Evolutionary conservation across 106 monocot species (phyloP), one percentile per base, ranked within the genome.

Genomic region (Cymbidium sinense): DNA sequence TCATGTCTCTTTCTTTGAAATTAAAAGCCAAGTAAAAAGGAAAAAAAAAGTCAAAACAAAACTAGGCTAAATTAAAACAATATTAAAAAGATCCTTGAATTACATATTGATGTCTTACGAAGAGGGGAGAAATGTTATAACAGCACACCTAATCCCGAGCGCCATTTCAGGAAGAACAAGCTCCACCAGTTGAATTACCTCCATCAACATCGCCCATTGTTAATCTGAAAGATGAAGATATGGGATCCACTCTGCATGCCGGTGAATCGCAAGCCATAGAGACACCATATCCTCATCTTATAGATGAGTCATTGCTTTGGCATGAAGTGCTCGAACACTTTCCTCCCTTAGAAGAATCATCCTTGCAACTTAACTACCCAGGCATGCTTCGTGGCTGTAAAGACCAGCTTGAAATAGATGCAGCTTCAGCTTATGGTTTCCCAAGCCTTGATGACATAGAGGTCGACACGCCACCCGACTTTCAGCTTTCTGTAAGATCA

Each of bases 311-410:
- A 18, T 77, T 96, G 70, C 51, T 85, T 1, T 96, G 93, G 79
- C 78, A 86, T 79, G 93, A 96, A 85, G 91, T 88, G 12, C 83
- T 91, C 0, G 84, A 90, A 71, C 77, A 75, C 55, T 89, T 89
- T 31, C 78, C 79, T 79, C 61, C 76, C 76, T 37, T 74, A 2
- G 80, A 55, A 50, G 85, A 83, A 28, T 35, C 83, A 73, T 81
- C 80, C 20, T 44, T 70, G 11, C 83, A 79, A 19, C 74, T 81
- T 34, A 44, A 70, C 34, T 27, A 52, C 51, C 50, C 79, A 31
- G 20, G 79, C 30, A 18, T 29, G 31, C 70, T 44, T 44, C 9
- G 2, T 15, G 44, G 35, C 41, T 35, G 23, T 35, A 74, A 28
- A 43, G 43, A 44, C 28, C 74, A 27, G 41, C 1, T 44, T 74